Evolutionary conservation across 768 basidiomycete species (phyloP).

Genomic region (Rhodotorula paludigena): DNA sequence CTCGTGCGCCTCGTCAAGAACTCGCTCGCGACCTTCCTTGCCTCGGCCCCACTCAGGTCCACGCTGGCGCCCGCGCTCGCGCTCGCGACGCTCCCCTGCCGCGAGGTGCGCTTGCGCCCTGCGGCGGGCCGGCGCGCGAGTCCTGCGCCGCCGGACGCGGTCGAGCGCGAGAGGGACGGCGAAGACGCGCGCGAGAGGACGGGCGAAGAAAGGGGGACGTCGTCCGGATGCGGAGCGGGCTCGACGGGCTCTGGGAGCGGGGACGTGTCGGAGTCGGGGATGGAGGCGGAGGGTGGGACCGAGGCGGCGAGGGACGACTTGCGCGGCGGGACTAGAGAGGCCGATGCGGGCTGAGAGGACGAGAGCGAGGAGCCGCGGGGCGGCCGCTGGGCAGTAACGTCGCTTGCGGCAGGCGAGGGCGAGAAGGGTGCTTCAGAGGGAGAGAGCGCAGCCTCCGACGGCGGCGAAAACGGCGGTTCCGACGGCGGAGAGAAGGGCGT

Average conservation of each 20-base stretch:
- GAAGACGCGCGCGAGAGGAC: too few species aligned
- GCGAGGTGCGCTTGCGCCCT: conserved; percentile 11
- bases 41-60: conserved; percentile 1
- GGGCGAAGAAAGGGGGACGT: too few species aligned
- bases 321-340: not conserved
- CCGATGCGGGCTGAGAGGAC: not conserved
- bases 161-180: not conserved
- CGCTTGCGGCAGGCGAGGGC: not conserved
- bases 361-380: not conserved
- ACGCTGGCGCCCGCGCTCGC: conserved; percentile 1
- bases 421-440: not conserved
- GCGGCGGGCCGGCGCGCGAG: conserved; percentile 6
- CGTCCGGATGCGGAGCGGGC: too few species aligned
- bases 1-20: not conserved
- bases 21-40: conserved; percentile 6
- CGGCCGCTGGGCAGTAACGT: not conserved
- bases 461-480: not conserved
- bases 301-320: not conserved
- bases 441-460: not conserved
- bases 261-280: not conserved
- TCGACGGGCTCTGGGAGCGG: not conserved
- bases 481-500: not conserved
- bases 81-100: not conserved
- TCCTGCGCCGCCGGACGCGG: too few species aligned
- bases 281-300: not conserved